Evolutionary conservation across 2,329 filamentous ascomycete genomes (phyloP).

Genomic region (Tolypocladium cylindrosporum): DNA sequence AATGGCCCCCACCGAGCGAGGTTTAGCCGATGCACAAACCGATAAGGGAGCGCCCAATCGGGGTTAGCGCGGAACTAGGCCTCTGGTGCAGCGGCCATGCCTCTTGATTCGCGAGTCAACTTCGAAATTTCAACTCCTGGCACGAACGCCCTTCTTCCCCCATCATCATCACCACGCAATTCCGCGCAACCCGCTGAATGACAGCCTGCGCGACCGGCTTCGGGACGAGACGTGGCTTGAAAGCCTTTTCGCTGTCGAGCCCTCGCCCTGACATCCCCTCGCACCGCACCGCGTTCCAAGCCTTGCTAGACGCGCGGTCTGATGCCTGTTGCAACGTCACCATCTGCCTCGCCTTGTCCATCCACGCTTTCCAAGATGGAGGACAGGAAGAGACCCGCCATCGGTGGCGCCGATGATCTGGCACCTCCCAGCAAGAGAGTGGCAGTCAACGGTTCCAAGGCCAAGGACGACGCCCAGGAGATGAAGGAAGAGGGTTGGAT

Average conservation of each 20-base stretch:
- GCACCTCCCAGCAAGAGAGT: slow-evolving; percentile 88
- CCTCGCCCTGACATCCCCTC: slow-evolving; percentile 19
- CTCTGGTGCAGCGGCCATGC: slow-evolving; percentile 23
- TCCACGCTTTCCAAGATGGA: slow-evolving; percentile 93
- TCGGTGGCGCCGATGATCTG: slow-evolving; percentile 68
- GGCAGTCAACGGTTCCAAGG: slow-evolving; percentile 68
- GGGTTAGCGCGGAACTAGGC: slow-evolving; percentile 24
- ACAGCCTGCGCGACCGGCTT: slow-evolving; percentile 19
- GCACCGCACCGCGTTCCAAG: slow-evolving; percentile 32
- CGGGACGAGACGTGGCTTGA: slow-evolving; percentile 24
- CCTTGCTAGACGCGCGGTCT: slow-evolving; percentile 39
- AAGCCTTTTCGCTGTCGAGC: slow-evolving; percentile 16
- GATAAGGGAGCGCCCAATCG: slow-evolving; percentile 20
- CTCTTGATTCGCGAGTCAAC: slow-evolving; percentile 30
- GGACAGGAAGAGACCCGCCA: slow-evolving; percentile 93
- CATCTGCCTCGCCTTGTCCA: slow-evolving; percentile 61
- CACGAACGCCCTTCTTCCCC: slow-evolving; percentile 16
- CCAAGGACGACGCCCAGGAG: slow-evolving; percentile 44
- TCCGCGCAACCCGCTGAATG: slow-evolving; percentile 23
- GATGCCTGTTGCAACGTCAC: slow-evolving; percentile 78
- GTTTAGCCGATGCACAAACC: slow-evolving; percentile 23
- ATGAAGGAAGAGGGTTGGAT: slow-evolving; percentile 52
- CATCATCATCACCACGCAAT: slow-evolving; percentile 20
- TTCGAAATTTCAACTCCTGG: slow-evolving; percentile 35
- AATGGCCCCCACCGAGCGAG: slow-evolving; percentile 9